These are phyloP conservation scores for Kazachstania africana DNA, from an alignment of 805 yeast genomes.

Conservation along the genomic window DNA sequence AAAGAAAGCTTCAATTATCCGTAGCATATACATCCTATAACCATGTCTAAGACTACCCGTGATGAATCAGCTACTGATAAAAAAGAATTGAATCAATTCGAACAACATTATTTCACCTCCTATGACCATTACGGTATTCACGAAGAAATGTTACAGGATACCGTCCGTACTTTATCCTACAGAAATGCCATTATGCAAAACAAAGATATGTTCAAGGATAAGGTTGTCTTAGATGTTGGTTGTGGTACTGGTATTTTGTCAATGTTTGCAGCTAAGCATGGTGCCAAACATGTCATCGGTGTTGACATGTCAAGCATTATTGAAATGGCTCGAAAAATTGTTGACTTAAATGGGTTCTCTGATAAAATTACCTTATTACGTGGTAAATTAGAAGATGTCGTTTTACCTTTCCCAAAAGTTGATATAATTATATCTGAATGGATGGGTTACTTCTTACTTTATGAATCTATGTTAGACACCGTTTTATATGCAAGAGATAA, in stretches of 20 bases:
- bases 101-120: slow-evolving; percentile 89
- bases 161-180: slow-evolving; percentile 83
- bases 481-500: slow-evolving; percentile 89
- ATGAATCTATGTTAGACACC: slow-evolving; percentile 96
- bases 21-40: too few species aligned
- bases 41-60: slow-evolving; percentile 19
- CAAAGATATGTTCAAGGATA: slow-evolving; percentile 79
- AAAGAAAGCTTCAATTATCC: too few species aligned
- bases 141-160: slow-evolving; percentile 97
- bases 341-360: slow-evolving; percentile 67
- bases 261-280: slow-evolving; percentile 97
- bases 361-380: slow-evolving; percentile 80
- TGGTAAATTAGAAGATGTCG: slow-evolving; percentile 91
- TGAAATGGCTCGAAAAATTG: slow-evolving; percentile 88
- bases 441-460: slow-evolving; percentile 97
- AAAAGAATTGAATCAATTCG: slow-evolving; percentile 50
- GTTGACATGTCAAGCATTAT: slow-evolving; percentile 96
- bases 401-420: slow-evolving; percentile 73
- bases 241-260: slow-evolving; percentile 98
- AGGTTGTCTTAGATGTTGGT: slow-evolving; percentile 92
- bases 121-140: slow-evolving; percentile 97
- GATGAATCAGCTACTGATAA: slow-evolving; percentile 55
- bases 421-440: slow-evolving; percentile 95
- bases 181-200: slow-evolving; percentile 87
- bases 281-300: slow-evolving; percentile 94